Evolutionary conservation across 768 basidiomycete genomes (phyloP), one percentile per base, ranked within the genome.

Genomic region (Hygrocybe punicea): DNA sequence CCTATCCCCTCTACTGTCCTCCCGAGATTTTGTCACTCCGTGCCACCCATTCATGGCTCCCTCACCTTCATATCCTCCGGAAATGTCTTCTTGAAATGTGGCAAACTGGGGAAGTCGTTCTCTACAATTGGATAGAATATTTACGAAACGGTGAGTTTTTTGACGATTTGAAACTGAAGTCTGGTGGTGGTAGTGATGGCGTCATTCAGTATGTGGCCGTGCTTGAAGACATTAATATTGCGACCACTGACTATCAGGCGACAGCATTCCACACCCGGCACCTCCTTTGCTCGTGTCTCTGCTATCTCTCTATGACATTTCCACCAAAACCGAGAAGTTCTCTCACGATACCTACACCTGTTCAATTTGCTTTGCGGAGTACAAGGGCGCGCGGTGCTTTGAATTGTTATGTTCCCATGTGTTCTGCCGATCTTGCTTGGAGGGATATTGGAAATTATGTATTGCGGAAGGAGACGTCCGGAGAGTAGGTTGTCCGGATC

Each of bases 371-470:
- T 71, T 95, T 4, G 79, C 81, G 35, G 79, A 81, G 13, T 72
- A 84, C 57, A 93, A 91, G 66, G 93, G 93, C 44, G 78, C 81
- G 13, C 81, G 83, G 61, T 93, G 92, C 67, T 63, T 93, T 14
- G 78, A 82, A 59, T 75, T 95, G 49, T 66, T 74, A 2, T 95
- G 93, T 65, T 70, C 71, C 1, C 93, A 95, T 68, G 80, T 93
- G 11, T 95, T 93, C 68, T 96, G 93, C 67, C 81, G 83, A n/a
- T 69, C 79, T 7, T 96, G 93, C 66, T 69, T 96, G 24, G 77
- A 78, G 52, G 86, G 88, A 51, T 94, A 89, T 67, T 97, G 93
- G 93, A 78, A 80, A 44, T 67, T 93, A 50, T 88, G 86, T 61
- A 88, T 97, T 53, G 74, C 72, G 48, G 92, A 95, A 66, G 93